Evolutionary conservation across 2,329 filamentous ascomycete species (phyloP).

Genomic region (Zarea fungicola): DNA sequence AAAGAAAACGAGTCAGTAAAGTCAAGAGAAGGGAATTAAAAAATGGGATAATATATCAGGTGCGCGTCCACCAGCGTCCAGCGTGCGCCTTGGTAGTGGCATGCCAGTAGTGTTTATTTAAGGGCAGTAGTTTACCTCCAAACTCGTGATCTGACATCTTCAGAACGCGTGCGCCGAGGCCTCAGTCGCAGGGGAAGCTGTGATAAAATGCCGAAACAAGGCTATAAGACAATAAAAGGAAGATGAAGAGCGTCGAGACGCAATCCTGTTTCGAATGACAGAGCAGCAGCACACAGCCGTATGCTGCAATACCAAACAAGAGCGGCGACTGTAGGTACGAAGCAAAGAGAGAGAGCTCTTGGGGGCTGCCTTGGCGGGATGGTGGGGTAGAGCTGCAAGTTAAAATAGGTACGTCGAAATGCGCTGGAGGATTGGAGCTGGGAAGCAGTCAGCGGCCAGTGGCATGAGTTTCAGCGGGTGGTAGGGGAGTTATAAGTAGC

Average conservation of each 20-base stretch:
- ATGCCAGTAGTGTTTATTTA: background rate
- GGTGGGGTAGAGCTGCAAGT: constrained; percentile 7
- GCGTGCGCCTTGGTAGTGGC: background rate
- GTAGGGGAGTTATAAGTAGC: too few species aligned
- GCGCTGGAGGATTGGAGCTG: background rate
- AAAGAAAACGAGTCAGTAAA: constrained; percentile 27
- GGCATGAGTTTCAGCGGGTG: background rate
- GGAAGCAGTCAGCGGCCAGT: background rate
- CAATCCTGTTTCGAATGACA: too few species aligned
- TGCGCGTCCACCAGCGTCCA: too few species aligned
- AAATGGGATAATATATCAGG: background rate
- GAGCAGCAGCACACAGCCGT: too few species aligned
- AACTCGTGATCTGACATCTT: constrained; percentile 64
- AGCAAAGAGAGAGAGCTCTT: background rate
- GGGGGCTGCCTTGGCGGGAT: constrained; percentile 8
- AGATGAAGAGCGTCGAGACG: background rate
- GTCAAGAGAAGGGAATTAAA: constrained; percentile 10
- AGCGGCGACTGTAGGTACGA: background rate
- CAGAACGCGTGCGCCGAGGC: constrained; percentile 1
- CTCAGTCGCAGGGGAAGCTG: background rate
- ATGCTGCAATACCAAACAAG: background rate
- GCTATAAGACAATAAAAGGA: background rate
- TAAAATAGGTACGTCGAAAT: background rate
- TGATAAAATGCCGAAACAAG: too few species aligned
- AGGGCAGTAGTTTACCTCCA: constrained; percentile 44